Conservation (phyloP, 2,329 filamentous ascomycete genomes). For the Aspergillus fijiensis region DNA sequence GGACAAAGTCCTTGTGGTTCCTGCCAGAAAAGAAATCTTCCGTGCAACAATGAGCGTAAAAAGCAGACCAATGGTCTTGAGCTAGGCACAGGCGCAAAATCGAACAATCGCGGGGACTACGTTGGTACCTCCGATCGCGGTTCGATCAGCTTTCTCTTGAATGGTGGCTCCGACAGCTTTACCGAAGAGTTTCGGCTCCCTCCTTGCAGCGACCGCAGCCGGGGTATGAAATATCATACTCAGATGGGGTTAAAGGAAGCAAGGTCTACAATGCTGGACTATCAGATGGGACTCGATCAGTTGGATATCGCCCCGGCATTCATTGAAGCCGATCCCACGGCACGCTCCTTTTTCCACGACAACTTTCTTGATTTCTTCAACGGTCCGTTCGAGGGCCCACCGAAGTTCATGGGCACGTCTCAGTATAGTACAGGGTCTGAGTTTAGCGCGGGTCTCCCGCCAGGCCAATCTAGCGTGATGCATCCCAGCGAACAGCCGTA, state of each 20-base stretch:
- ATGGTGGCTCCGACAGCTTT: conserved; percentile 48
- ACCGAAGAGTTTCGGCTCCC: conserved; percentile 47
- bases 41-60: conserved; percentile 39
- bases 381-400: conserved; percentile 33
- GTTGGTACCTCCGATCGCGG: conserved; percentile 42
- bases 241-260: conserved; percentile 27
- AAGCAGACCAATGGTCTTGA: conserved; percentile 16
- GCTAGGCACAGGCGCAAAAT: conserved; percentile 23
- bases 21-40: conserved; percentile 44
- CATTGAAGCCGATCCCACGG: conserved; percentile 25
- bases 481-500: conserved; percentile 26
- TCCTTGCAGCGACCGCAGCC: conserved; percentile 38
- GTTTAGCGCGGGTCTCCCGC: conserved; percentile 19
- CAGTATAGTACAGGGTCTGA: conserved; percentile 21
- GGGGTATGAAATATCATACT: conserved; percentile 39
- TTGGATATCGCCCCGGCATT: conserved; percentile 22
- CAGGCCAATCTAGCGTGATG: conserved; percentile 20
- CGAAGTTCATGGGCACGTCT: conserved; percentile 23
- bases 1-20: conserved; percentile 46
- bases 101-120: conserved; percentile 28
- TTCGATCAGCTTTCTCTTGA: conserved; percentile 49
- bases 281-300: conserved; percentile 17
- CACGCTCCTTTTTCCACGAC: conserved; percentile 35
- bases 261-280: conserved; percentile 19
- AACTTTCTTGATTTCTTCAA: conserved; percentile 41